Base-by-base conservation (phyloP, 345 rosid species). In the Boechera stricta region DNA sequence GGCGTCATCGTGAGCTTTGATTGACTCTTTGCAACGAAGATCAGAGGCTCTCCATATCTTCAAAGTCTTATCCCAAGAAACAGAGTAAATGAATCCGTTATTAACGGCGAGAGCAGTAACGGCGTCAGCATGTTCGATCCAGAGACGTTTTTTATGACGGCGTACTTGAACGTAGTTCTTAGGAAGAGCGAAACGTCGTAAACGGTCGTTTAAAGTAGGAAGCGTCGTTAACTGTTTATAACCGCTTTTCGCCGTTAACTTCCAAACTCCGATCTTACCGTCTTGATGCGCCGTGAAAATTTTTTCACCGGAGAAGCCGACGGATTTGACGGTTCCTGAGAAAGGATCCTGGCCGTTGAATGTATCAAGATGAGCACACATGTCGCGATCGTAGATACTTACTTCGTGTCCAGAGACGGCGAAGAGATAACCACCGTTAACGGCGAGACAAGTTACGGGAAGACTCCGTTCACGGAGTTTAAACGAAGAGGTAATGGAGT, bases 71-170 rank as follows among this genome's bases (percentile, higher is more conserved):
- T 94, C 97, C 98, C 97, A 94, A 9, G 97, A 94, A 67, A 90
- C 94, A 0, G 98, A 90, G 83, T 89, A 91, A 57, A 92, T 82
- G 60, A 88, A 67, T 4, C 89, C 90, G 55, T 78, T 69, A 49
- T 72, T 82, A 12, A 82, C 87, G 48, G 93, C 92, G 8, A 92
- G 90, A 5, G 84, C 90, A 0, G 97, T 86, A n/a, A 94, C 87
- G 73, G 97, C 94, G 84, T 94, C 98, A 39, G 92, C 93, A 48
- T 91, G 98, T 68, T 94, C 88, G 33, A 91, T 91, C 97, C 97
- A 91, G 21, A 94, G 85, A 73, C 78, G 71, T 81, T 86, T 87
- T 45, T 49, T 79, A 64, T 91, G 96, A 60, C 98, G 97, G 58
- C 95, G 94, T 24, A 90, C 84, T 18, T 77, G 82, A 68, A 94